Evolutionary conservation across 495 filamentous ascomycete species (phyloP).

Genomic region (Pyronema domesticum): DNA sequence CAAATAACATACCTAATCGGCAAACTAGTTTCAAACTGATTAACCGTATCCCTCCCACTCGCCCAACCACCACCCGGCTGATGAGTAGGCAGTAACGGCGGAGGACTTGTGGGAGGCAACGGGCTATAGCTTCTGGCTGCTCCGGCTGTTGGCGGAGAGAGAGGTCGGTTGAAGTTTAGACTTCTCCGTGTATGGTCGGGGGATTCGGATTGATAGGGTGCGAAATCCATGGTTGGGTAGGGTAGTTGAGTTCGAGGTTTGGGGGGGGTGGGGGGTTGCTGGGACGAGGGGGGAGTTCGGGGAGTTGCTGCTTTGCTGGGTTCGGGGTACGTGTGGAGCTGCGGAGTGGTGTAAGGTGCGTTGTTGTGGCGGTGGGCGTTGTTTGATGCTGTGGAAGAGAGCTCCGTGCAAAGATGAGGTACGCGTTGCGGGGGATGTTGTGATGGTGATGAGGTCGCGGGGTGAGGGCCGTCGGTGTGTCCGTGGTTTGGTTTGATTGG

Average conservation of each 20-base stretch:
- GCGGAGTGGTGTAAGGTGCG: neutral
- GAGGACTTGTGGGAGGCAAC: constrained; percentile 19
- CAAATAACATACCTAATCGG: constrained; percentile 37
- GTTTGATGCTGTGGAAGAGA: too few relatives aligned
- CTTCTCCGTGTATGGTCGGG: constrained; percentile 34
- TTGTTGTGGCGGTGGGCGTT: too few relatives aligned
- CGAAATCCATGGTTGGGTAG: constrained; percentile 59
- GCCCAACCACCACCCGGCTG: constrained; percentile 19
- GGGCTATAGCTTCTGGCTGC: constrained; percentile 30
- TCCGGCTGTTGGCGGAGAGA: constrained; percentile 38
- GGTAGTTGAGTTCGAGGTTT: too few relatives aligned
- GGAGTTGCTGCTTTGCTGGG: too few relatives aligned
- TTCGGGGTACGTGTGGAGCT: neutral
- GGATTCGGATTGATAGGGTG: constrained; percentile 59
- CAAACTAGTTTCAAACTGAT: constrained; percentile 54
- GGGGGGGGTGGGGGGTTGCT: neutral
- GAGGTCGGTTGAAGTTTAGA: constrained; percentile 50
- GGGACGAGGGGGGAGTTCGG: neutral
- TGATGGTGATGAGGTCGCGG: too few relatives aligned
- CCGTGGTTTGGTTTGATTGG: too few relatives aligned
- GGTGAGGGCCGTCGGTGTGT: too few relatives aligned
- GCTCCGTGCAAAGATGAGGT: too few relatives aligned
- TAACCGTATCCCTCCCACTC: constrained; percentile 26
- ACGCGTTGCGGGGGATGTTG: too few relatives aligned
- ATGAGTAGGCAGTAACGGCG: constrained; percentile 28